A percentile compares a stretch with the other conserved stretches of the same genome.
Conservation (phyloP, 371 early-diverging fungal species). For the Rhizopus stolonifer region DNA sequence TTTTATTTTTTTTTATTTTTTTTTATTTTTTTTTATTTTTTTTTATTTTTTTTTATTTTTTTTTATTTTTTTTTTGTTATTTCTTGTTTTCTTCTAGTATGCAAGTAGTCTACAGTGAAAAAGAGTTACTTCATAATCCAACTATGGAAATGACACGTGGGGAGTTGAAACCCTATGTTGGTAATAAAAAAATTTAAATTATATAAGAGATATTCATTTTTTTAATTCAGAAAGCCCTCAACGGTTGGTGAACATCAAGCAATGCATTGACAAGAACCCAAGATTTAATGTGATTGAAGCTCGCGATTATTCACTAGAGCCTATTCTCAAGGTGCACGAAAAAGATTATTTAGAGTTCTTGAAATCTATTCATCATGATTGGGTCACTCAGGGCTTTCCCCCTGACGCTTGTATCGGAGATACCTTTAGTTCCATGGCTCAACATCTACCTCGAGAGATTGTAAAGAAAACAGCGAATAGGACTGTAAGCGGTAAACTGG, state of each 20-base stretch:
- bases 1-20: neutral
- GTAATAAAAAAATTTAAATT: no score
- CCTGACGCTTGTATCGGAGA: slow-evolving; percentile 63
- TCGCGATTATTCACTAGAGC: slow-evolving; percentile 53
- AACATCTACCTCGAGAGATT: slow-evolving; percentile 27
- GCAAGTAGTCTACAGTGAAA: slow-evolving; percentile 45
- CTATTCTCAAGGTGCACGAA: slow-evolving; percentile 60
- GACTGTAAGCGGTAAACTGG: slow-evolving; percentile 25
- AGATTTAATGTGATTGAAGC: slow-evolving; percentile 36
- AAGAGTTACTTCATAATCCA: slow-evolving; percentile 46
- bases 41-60: neutral
- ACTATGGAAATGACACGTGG: slow-evolving; percentile 42
- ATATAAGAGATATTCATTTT: no score
- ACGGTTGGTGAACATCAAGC: slow-evolving; percentile 34
- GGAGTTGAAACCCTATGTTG: slow-evolving; percentile 29
- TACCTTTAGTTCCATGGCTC: slow-evolving; percentile 39
- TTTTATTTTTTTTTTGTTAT: neutral
- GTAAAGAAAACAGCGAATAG: slow-evolving; percentile 30
- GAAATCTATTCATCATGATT: slow-evolving; percentile 55
- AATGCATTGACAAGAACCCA: slow-evolving; percentile 23
- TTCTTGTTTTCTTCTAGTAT: slow-evolving; percentile 14
- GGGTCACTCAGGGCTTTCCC: slow-evolving; percentile 58
- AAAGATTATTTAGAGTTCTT: slow-evolving; percentile 61
- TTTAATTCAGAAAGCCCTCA: slow-evolving; percentile 43
- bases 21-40: neutral